Percentiles rank a stretch among this genome's conserved stretches.
Evolutionary conservation across 495 filamentous ascomycete genomes (phyloP).

Genomic region (Elaphomyces granulatus): DNA sequence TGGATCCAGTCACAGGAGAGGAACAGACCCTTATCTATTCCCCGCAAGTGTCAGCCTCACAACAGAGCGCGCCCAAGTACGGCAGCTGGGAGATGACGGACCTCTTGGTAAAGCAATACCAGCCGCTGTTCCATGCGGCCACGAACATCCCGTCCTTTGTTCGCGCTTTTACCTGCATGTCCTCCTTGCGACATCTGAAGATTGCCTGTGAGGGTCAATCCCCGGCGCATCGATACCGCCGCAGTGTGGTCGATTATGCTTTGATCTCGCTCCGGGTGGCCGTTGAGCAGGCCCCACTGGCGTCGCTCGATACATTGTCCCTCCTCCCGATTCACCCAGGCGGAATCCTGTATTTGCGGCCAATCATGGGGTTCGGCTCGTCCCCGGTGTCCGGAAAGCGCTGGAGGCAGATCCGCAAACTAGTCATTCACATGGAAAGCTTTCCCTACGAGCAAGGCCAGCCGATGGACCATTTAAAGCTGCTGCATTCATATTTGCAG

Average conservation of each 20-base stretch:
- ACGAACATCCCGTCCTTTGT: constrained; percentile 70
- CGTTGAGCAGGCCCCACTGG: constrained; percentile 49
- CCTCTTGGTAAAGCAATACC: constrained; percentile 63
- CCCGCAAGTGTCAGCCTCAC: constrained; percentile 34
- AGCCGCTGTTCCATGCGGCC: constrained; percentile 71
- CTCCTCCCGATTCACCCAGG: constrained; percentile 53
- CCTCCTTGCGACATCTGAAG: constrained; percentile 50
- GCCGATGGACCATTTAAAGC: constrained; percentile 56
- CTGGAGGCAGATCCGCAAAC: constrained; percentile 58
- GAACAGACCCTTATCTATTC: constrained; percentile 62
- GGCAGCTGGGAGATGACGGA: constrained; percentile 48
- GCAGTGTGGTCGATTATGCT: constrained; percentile 67
- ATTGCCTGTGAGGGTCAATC: constrained; percentile 60
- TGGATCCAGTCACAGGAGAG: constrained; percentile 54
- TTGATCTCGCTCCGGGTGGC: constrained; percentile 67
- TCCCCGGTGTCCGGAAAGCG: constrained; percentile 45
- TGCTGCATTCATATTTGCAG: constrained; percentile 58
- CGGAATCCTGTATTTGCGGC: constrained; percentile 53
- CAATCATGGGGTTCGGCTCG: constrained; percentile 47
- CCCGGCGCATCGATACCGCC: constrained; percentile 48
- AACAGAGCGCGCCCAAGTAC: constrained; percentile 46
- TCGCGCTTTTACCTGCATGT: constrained; percentile 45
- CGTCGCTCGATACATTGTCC: constrained; percentile 44
- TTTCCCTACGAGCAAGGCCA: constrained; percentile 40
- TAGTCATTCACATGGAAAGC: constrained; percentile 52